Percentiles rank a stretch among this genome's conserved stretches.
Conservation (phyloP, 1,284 basidiomycete species). For the Agaricales sp. region DNA sequence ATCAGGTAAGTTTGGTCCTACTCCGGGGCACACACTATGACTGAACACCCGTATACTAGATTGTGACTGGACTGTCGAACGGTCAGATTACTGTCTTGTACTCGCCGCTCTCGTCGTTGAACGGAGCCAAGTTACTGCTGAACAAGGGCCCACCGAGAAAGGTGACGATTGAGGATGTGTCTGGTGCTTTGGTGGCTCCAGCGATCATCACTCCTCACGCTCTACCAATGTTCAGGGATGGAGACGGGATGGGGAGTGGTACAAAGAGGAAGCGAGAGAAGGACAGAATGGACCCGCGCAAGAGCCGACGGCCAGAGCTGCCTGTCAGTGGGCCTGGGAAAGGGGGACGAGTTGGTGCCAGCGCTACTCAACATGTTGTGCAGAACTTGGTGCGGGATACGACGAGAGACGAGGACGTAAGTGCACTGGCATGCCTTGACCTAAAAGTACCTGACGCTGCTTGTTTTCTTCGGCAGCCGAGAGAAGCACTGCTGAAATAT, state of each 20-base stretch:
- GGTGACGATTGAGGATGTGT: constrained; percentile 74
- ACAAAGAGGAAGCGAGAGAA: constrained; percentile 83
- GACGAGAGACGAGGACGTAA: constrained; percentile 85
- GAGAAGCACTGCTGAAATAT: constrained; percentile 93
- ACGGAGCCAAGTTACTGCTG: constrained; percentile 85
- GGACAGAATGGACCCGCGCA: constrained; percentile 79
- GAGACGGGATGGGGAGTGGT: constrained; percentile 57
- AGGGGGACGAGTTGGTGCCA: constrained; percentile 90
- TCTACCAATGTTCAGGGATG: constrained; percentile 81
- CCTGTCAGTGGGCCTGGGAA: constrained; percentile 87
- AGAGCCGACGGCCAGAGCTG: constrained; percentile 84
- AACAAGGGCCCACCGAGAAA: constrained; percentile 67
- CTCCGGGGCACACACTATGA: constrained; percentile 6
- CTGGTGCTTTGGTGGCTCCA: constrained; percentile 70
- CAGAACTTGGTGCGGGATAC: constrained; percentile 87
- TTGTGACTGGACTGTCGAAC: constrained; percentile 79
- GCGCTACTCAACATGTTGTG: constrained; percentile 91
- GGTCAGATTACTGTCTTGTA: constrained; percentile 87
- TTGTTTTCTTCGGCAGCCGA: constrained; percentile 50
- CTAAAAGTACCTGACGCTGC: constrained; percentile 8
- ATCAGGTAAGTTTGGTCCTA: constrained; percentile 55
- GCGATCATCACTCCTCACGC: constrained; percentile 87
- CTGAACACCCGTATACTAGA: constrained; percentile 31
- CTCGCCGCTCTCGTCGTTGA: constrained; percentile 76
- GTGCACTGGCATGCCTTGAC: constrained; percentile 26